These are phyloP conservation scores for Arctostaphylos glauca DNA, from an alignment of 148 eudicot genomes.

Conservation along the genomic window DNA sequence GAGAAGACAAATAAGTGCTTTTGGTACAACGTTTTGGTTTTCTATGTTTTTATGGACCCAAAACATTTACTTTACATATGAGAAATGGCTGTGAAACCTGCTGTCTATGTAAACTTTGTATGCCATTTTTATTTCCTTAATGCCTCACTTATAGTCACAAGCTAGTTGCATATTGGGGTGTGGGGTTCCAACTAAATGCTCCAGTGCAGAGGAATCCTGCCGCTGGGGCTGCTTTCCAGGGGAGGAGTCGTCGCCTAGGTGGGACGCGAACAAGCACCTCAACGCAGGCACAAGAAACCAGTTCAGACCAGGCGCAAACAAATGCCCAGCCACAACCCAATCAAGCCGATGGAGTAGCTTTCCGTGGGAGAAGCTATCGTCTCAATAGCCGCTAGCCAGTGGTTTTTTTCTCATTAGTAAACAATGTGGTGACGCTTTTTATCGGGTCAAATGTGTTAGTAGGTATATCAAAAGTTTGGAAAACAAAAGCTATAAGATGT, in stretches of 20 bases:
- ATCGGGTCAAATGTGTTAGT: neutral
- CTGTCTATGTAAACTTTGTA: neutral
- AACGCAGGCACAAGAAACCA: conserved; percentile 1
- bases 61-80: neutral
- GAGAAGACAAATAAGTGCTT: too few relatives aligned
- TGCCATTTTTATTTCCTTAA: conserved; percentile 8
- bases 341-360: conserved; percentile 17
- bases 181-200: conserved; percentile 32
- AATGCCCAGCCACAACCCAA: conserved; percentile 8
- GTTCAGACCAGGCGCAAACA: neutral
- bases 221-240: conserved; percentile 27
- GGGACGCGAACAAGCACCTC: conserved; percentile 19
- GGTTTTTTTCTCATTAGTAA: neutral
- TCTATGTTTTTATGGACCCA: too few relatives aligned
- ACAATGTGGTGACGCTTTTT: neutral
- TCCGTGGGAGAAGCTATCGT: conserved; percentile 24
- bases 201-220: conserved; percentile 17
- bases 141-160: conserved; percentile 28
- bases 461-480: neutral
- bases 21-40: too few relatives aligned
- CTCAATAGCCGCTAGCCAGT: conserved; percentile 11
- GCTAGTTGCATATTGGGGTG: conserved; percentile 37
- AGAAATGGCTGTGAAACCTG: neutral
- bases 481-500: neutral
- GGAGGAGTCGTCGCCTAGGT: conserved; percentile 32